These are phyloP conservation scores for Lyophyllum semitale DNA, from an alignment of 768 basidiomycete genomes.

Conservation along the genomic window DNA sequence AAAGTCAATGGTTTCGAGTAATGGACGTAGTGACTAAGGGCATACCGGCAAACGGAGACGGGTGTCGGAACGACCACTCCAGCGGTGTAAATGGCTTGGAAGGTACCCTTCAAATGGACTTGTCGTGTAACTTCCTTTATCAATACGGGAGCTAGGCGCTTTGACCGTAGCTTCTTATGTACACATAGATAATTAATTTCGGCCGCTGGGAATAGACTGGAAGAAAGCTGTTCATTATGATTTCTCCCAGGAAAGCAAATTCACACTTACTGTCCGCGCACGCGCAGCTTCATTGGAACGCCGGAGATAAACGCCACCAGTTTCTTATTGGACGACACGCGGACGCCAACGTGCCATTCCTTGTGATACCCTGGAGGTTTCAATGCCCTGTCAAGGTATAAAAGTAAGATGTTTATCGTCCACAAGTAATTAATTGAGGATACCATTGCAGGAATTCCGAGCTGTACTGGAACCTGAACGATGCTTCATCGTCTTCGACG, in stretches of 20 bases:
- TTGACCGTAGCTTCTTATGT: constrained; percentile 95
- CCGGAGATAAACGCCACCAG: constrained; percentile 97
- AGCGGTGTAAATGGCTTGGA: constrained; percentile 97
- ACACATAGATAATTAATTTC: constrained; percentile 99
- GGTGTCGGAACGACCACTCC: constrained; percentile 95
- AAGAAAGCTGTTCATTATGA: background rate
- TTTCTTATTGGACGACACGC: constrained; percentile 87
- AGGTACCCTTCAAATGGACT: constrained; percentile 84
- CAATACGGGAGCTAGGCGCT: constrained; percentile 91
- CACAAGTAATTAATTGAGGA: constrained; percentile 11
- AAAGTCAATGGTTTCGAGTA: constrained; percentile 6
- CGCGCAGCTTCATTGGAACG: constrained; percentile 83
- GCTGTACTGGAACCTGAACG: constrained; percentile 96
- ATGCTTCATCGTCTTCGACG: constrained; percentile 93
- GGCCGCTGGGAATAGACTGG: constrained; percentile 56
- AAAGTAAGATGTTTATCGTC: constrained; percentile 2
- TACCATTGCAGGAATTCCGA: constrained; percentile 94
- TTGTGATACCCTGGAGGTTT: constrained; percentile 90
- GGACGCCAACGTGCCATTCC: constrained; percentile 96
- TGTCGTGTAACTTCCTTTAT: constrained; percentile 98
- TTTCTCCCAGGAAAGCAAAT: background rate
- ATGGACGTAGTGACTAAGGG: constrained; percentile 5
- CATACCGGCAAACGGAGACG: constrained; percentile 79
- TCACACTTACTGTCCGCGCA: constrained; percentile 72
- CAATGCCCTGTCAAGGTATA: constrained; percentile 67